phyloP scores from a whole-genome alignment of 768 basidiomycete species.

The Leccinum imitatum region DNA sequence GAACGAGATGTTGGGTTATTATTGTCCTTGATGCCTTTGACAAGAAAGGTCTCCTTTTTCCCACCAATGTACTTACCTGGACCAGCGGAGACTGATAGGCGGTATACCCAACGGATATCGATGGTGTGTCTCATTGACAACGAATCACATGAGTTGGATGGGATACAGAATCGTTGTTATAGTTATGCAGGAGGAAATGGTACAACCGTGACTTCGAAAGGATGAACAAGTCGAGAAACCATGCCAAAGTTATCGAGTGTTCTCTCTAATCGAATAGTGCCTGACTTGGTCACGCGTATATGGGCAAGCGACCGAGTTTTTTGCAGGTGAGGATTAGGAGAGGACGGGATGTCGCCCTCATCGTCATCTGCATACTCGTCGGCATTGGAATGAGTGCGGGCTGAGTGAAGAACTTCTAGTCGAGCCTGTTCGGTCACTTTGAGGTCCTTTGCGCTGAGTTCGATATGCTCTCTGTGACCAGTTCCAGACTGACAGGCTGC shows the following conservation, averaged over 20 bases:
- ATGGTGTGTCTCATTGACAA: conserved; percentile 74
- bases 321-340: conserved; percentile 53
- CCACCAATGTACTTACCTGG: conserved; percentile 58
- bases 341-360: conserved; percentile 30
- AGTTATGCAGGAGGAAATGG: conserved; percentile 81
- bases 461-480: conserved; percentile 52
- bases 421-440: conserved; percentile 66
- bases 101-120: conserved; percentile 70
- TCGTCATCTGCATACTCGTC: conserved; percentile 61
- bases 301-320: conserved; percentile 73
- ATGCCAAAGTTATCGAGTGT: conserved; percentile 68
- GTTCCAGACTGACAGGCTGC: conserved; percentile 39
- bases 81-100: conserved; percentile 78
- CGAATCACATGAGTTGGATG: conserved; percentile 45
- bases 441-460: conserved; percentile 62
- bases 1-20: conserved; percentile 35
- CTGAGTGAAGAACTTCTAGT: conserved; percentile 48
- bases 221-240: conserved; percentile 66
- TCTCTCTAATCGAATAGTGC: conserved; percentile 47
- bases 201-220: conserved; percentile 66
- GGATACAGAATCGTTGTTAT: conserved; percentile 41
- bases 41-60: conserved; percentile 66
- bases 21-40: conserved; percentile 79
- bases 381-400: conserved; percentile 45
- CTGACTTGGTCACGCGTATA: conserved; percentile 71